Evolutionary conservation across 2,329 filamentous ascomycete species (phyloP).

Genomic region (Nectriaceae sp.): DNA sequence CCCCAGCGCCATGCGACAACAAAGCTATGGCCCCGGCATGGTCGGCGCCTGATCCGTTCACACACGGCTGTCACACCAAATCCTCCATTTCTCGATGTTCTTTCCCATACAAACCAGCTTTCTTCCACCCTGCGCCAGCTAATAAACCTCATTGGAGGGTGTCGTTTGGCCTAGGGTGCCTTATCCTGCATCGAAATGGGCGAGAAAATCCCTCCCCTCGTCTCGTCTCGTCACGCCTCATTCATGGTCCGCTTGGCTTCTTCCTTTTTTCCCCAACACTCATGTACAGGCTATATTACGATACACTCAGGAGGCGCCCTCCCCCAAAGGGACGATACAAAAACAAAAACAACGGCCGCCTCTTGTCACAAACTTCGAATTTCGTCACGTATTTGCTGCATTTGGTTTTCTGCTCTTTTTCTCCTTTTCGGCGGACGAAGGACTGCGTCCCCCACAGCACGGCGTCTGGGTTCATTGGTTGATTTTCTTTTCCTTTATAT

Average conservation of each 20-base stretch:
- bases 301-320: constrained; percentile 27
- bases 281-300: constrained; percentile 33
- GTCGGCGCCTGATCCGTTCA: constrained; percentile 51
- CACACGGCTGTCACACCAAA: not conserved
- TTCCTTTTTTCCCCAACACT: constrained; percentile 19
- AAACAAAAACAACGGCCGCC: constrained; percentile 12
- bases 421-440: not conserved
- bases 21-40: constrained; percentile 60
- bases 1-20: constrained; percentile 47
- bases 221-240: constrained; percentile 12
- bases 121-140: constrained; percentile 4
- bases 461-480: not conserved
- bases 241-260: constrained; percentile 14
- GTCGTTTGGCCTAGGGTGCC: constrained; percentile 10
- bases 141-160: constrained; percentile 15
- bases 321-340: constrained; percentile 14
- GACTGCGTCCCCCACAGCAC: not conserved
- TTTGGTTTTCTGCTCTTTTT: constrained; percentile 2
- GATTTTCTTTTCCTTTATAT: not conserved
- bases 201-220: constrained; percentile 9
- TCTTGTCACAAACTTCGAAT: constrained; percentile 9
- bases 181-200: constrained; percentile 7
- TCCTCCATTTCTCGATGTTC: not conserved
- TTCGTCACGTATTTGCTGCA: not conserved
- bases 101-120: constrained; percentile 1